Evolutionary conservation across 768 basidiomycete species (phyloP).

Genomic region (Lepiota subincarnata): DNA sequence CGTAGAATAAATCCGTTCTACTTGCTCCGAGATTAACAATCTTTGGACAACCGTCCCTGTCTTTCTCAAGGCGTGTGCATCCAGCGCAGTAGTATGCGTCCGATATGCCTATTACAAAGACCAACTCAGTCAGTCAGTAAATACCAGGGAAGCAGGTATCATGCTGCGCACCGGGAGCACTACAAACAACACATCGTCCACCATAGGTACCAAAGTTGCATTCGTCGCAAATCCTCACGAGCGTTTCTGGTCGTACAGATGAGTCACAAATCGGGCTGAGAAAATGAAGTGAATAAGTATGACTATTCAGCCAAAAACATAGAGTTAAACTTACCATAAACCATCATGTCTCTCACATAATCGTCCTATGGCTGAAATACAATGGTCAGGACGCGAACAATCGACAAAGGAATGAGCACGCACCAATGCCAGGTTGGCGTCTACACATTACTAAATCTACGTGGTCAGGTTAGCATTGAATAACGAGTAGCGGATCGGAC

Average conservation of each 20-base stretch:
- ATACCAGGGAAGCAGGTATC: background rate
- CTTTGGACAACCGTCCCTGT: conserved; percentile 97
- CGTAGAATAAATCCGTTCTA: conserved; percentile 89
- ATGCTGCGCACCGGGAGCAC: conserved; percentile 68
- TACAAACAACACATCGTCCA: conserved; percentile 96
- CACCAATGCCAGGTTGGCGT: conserved; percentile 95
- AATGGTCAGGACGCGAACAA: background rate
- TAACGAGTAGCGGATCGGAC: conserved; percentile 7
- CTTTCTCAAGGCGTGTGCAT: conserved; percentile 95
- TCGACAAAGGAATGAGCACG: conserved; percentile 5
- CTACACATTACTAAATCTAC: conserved; percentile 97
- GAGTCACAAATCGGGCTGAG: conserved; percentile 96
- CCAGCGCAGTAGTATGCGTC: conserved; percentile 99
- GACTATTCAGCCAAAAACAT: background rate
- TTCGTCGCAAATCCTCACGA: conserved; percentile 98
- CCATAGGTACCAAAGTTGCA: conserved; percentile 99
- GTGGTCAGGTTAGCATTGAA: background rate
- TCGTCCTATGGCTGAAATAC: conserved; percentile 82
- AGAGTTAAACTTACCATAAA: conserved; percentile 72
- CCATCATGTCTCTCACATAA: conserved; percentile 99
- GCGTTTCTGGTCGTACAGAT: conserved; percentile 96
- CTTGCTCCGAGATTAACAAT: conserved; percentile 94
- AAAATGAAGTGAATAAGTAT: background rate
- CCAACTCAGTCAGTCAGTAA: too few species aligned
- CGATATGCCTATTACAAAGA: conserved; percentile 71